Conservation (phyloP, 108 stramenopile genomes). For the Fragilaria radians region DNA sequence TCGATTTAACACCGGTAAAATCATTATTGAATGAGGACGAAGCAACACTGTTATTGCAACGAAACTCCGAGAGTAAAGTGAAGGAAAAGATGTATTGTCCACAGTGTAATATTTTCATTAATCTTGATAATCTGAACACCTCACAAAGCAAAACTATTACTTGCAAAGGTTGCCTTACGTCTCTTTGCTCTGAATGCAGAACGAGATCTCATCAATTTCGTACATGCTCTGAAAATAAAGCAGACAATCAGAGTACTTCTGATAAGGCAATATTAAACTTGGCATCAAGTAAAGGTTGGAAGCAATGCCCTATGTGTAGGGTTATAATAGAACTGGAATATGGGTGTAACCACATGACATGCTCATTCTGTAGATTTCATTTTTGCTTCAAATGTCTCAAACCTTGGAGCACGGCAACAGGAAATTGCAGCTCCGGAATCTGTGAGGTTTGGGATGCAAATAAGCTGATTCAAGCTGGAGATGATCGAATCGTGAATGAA, state of each 20-base stretch:
- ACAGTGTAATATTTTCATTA: constrained; percentile 35
- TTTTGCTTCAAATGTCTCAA: constrained; percentile 47
- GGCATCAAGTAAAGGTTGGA: constrained; percentile 36
- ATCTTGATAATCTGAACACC: constrained; percentile 32
- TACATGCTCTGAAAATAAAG: constrained; percentile 28
- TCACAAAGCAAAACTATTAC: constrained; percentile 9
- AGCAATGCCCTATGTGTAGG: constrained; percentile 41
- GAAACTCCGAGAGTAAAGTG: constrained; percentile 26
- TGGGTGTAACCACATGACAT: constrained; percentile 57
- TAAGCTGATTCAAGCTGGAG: constrained; percentile 33
- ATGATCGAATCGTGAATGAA: constrained; percentile 39
- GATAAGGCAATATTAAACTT: constrained; percentile 19
- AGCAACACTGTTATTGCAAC: constrained; percentile 6
- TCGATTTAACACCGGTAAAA: constrained; percentile 35
- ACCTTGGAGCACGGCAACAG: constrained; percentile 17
- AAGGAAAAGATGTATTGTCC: constrained; percentile 52
- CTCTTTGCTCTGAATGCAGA: constrained; percentile 35
- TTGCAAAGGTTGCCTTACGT: constrained; percentile 25
- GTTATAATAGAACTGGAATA: constrained; percentile 35
- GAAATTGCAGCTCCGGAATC: constrained; percentile 24
- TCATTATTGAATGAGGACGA: constrained; percentile 17
- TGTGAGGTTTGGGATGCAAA: constrained; percentile 47
- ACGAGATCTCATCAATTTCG: constrained; percentile 27
- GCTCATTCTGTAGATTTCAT: constrained; percentile 31
- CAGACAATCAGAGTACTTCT: constrained; percentile 5